These are phyloP conservation scores for Xylariales sp. DNA, from an alignment of 2,329 filamentous ascomycete species.

Conservation along the genomic window DNA sequence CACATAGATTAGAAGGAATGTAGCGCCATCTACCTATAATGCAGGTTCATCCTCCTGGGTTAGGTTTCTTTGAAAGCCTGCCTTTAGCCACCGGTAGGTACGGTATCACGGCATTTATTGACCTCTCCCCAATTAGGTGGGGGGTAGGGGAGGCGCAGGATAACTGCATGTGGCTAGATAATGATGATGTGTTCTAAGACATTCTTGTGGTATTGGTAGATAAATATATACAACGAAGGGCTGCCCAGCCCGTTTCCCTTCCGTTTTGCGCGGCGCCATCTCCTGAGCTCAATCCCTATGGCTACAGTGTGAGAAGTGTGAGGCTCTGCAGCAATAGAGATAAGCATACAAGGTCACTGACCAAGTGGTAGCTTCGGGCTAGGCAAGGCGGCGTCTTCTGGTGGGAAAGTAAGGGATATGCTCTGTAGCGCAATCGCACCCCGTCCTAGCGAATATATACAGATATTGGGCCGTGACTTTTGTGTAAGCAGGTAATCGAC, in stretches of 20 bases:
- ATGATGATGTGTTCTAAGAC: neutral
- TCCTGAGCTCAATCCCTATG: neutral
- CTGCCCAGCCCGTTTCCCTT: conserved; percentile 7
- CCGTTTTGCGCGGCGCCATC: neutral
- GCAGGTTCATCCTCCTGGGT: neutral
- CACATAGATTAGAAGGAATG: neutral
- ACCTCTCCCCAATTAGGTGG: neutral
- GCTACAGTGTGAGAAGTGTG: neutral
- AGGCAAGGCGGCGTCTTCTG: neutral
- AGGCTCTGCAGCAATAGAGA: neutral
- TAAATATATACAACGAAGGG: conserved; percentile 36
- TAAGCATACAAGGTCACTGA: conserved; percentile 1
- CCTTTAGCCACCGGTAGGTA: neutral
- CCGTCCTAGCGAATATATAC: conserved; percentile 21
- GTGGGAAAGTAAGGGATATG: conserved; percentile 21
- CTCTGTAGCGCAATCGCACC: conserved; percentile 17
- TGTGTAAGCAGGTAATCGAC: conserved; percentile 17
- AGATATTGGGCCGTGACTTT: conserved; percentile 19
- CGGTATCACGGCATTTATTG: neutral
- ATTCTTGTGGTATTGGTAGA: conserved; percentile 12
- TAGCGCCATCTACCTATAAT: neutral
- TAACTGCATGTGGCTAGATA: neutral
- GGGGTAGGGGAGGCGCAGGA: neutral
- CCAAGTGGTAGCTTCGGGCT: neutral
- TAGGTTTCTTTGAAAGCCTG: neutral